These are phyloP conservation scores for Penicillium nordicum DNA, from an alignment of 2,329 filamentous ascomycete genomes.

Conservation along the genomic window DNA sequence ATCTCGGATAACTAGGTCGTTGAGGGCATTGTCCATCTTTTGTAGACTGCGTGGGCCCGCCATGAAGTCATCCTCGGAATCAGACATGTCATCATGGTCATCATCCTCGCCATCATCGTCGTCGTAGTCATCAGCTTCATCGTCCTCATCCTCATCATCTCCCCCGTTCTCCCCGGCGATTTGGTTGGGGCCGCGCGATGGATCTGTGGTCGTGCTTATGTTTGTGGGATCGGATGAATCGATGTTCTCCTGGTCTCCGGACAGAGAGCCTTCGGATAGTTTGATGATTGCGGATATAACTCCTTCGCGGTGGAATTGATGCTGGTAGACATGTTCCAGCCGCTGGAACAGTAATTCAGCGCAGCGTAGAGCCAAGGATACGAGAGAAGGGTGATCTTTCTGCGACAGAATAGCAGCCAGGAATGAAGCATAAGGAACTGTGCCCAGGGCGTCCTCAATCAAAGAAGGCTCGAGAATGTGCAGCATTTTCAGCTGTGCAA, in stretches of 20 bases:
- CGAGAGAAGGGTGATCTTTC: conserved; percentile 83
- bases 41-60: conserved; percentile 41
- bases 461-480: conserved; percentile 87
- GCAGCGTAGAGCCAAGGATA: conserved; percentile 82
- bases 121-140: conserved; percentile 53
- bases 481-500: conserved; percentile 96
- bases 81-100: conserved; percentile 54
- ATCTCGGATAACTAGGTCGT: conserved; percentile 69
- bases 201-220: conserved; percentile 8
- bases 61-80: conserved; percentile 63
- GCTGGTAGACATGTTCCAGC: conserved; percentile 82
- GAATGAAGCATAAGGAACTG: conserved; percentile 93
- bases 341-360: conserved; percentile 83
- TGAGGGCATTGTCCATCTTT: conserved; percentile 52
- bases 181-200: conserved; percentile 1
- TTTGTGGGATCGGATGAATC: not conserved
- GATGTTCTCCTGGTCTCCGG: conserved; percentile 23
- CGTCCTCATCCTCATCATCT: conserved; percentile 46
- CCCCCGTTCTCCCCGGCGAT: conserved; percentile 23
- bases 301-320: conserved; percentile 95
- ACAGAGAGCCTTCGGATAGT: conserved; percentile 55
- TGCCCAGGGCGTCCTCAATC: conserved; percentile 76
- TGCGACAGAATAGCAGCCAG: conserved; percentile 92
- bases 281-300: conserved; percentile 89
- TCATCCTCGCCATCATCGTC: conserved; percentile 53